Evolutionary conservation across 83 land plant species (phyloP).

Genomic region (Diphasiastrum complanatum): DNA sequence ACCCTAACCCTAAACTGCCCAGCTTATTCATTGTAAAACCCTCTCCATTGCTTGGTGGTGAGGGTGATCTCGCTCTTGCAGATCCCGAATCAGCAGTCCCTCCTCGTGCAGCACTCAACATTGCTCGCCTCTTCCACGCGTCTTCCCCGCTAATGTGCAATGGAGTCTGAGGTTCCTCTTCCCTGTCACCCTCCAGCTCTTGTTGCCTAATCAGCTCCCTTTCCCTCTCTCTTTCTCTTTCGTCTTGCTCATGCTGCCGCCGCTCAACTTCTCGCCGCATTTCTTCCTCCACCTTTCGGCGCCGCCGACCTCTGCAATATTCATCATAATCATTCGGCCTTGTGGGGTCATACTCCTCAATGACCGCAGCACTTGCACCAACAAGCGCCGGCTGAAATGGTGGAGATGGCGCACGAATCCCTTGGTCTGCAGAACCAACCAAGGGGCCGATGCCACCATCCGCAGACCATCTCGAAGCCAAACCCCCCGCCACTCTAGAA

Average conservation of each 20-base stretch:
- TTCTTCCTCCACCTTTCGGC: constrained; percentile 72
- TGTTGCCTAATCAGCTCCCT: constrained; percentile 33
- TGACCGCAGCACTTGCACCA: constrained; percentile 49
- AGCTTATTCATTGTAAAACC: constrained; percentile 70
- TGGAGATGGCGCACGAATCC: constrained; percentile 14
- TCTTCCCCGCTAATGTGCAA: constrained; percentile 86
- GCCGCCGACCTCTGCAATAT: constrained; percentile 61
- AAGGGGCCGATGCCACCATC: constrained; percentile 5
- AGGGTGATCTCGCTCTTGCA: constrained; percentile 50
- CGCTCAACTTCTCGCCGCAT: constrained; percentile 66
- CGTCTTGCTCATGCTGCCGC: constrained; percentile 60
- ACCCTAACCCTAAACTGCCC: constrained; percentile 54
- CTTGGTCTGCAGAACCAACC: constrained; percentile 7
- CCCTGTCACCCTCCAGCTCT: constrained; percentile 30
- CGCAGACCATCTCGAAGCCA: constrained; percentile 12
- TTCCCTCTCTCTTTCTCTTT: constrained; percentile 40
- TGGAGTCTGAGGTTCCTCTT: constrained; percentile 28
- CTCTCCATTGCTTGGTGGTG: constrained; percentile 48
- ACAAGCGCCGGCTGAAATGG: constrained; percentile 63
- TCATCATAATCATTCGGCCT: constrained; percentile 95
- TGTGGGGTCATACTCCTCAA: constrained; percentile 94
- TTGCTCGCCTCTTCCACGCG: constrained; percentile 82
- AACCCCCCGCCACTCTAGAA: background rate
- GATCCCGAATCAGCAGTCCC: constrained; percentile 11
- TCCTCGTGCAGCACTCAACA: constrained; percentile 38